Evolutionary conservation across 352 stramenopile species (phyloP), one percentile per base, ranked within the genome.

Genomic region (Pythium aquatile): DNA sequence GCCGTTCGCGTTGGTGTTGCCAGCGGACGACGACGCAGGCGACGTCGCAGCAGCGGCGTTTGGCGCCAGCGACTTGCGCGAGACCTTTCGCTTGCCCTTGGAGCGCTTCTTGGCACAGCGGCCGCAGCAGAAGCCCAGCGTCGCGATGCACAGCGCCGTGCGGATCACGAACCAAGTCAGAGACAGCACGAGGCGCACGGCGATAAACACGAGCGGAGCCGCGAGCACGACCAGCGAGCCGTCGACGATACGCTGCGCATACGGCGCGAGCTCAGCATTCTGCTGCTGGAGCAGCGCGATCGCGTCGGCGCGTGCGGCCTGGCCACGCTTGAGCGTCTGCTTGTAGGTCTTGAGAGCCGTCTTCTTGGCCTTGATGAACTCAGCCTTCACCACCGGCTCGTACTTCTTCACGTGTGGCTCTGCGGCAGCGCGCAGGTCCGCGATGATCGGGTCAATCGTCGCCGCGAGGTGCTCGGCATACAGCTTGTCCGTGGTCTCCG

Each of bases 191-290:
- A 91, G 55, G 33, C 81, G 79, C 35, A 87, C 63, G 52, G 77
- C 60, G 37, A 91, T 53, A 28, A 82, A 64, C 62, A 74, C 76
- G 26, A 91, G 55, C 46, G 84, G 82, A 3, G 81, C 59, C 0
- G 74, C 65, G 54, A 93, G 52, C 20, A 79, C 51, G 6, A 83
- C 46, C 20, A 93, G 68, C 55, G 81, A 72, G 6, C 72, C 69
- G 47, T 93, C 84, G 9, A 93, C 76, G 47, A 91, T 85, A 63
- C 78, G 82, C 63, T 88, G 82, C 16, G 84, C 82, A 69, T 90
- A 73, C 17, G 67, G 58, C 1, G 78, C 77, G 24, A 91, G 73
- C 47, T 82, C 51, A 11, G 86, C 72, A 55, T 87, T 89, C 63
- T 89, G 74, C 63, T 89, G 74, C 67, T 83, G 65, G 51, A 93